Evolutionary conservation across 331 rosid species (phyloP).

Genomic region (Quercus phellos): DNA sequence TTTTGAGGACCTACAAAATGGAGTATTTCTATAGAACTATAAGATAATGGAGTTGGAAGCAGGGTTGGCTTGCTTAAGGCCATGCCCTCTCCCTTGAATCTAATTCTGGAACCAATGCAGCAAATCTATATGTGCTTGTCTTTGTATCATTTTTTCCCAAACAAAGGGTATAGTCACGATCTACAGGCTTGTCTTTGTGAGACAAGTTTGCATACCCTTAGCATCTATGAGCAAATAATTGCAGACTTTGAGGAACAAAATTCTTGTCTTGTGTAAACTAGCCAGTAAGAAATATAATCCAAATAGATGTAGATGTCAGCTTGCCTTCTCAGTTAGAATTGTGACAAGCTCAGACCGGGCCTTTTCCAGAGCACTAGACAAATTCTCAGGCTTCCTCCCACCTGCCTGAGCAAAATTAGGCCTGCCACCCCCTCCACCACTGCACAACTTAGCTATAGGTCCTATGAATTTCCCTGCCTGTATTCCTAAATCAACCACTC

Average conservation of each 20-base stretch:
- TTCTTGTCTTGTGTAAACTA: background rate
- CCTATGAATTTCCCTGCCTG: slow-evolving; percentile 95
- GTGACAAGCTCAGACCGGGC: slow-evolving; percentile 65
- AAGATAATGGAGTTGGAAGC: background rate
- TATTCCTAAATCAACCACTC: slow-evolving; percentile 62
- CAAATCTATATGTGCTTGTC: background rate
- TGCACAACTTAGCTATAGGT: slow-evolving; percentile 77
- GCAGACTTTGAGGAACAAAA: background rate
- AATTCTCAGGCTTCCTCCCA: slow-evolving; percentile 83
- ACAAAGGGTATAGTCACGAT: no score
- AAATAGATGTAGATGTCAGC: slow-evolving; percentile 21
- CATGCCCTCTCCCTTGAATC: background rate
- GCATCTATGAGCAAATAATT: background rate
- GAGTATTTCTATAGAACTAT: background rate
- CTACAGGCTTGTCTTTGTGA: background rate
- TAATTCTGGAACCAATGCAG: background rate
- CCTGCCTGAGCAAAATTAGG: slow-evolving; percentile 96
- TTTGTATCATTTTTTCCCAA: background rate
- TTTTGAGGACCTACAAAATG: background rate
- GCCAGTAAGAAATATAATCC: background rate
- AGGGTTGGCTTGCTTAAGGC: background rate
- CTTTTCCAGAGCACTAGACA: slow-evolving; percentile 60
- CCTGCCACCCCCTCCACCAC: slow-evolving; percentile 97
- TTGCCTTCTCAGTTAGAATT: slow-evolving; percentile 49
- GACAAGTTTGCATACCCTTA: background rate